Evolutionary conservation across 225 moss, liverwort and hornwort genomes (phyloP).

Genomic region (Takakia lepidozioides): DNA sequence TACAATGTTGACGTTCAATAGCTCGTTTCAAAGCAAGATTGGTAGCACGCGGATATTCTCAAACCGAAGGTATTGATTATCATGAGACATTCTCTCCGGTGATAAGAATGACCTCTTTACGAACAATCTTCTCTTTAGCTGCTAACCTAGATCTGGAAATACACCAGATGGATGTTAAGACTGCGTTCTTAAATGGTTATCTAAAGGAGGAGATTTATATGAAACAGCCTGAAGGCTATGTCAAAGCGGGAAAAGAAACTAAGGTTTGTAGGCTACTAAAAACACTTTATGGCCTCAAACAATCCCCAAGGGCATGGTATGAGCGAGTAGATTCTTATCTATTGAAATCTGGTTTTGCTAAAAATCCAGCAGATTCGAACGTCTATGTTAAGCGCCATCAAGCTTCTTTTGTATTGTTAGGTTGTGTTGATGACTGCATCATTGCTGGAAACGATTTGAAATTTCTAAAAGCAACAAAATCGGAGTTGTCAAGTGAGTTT

Average conservation of each 20-base stretch:
- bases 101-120: no score
- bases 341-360: background rate
- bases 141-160: no score
- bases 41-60: no score
- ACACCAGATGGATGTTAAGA: no score
- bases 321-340: background rate
- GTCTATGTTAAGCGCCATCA: background rate
- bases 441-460: background rate
- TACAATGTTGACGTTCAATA: no score
- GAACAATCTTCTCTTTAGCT: no score
- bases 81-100: no score
- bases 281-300: constrained; percentile 4
- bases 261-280: background rate
- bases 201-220: background rate
- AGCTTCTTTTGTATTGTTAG: background rate
- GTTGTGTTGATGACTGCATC: constrained; percentile 4
- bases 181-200: background rate
- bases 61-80: no score
- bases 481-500: background rate
- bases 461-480: background rate
- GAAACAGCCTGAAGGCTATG: background rate
- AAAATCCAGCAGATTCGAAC: background rate
- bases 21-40: no score
- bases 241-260: background rate
- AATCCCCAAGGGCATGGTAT: background rate